These are phyloP conservation scores for Neohortaea acidophila DNA, from an alignment of 495 filamentous ascomycete genomes.

Conservation along the genomic window DNA sequence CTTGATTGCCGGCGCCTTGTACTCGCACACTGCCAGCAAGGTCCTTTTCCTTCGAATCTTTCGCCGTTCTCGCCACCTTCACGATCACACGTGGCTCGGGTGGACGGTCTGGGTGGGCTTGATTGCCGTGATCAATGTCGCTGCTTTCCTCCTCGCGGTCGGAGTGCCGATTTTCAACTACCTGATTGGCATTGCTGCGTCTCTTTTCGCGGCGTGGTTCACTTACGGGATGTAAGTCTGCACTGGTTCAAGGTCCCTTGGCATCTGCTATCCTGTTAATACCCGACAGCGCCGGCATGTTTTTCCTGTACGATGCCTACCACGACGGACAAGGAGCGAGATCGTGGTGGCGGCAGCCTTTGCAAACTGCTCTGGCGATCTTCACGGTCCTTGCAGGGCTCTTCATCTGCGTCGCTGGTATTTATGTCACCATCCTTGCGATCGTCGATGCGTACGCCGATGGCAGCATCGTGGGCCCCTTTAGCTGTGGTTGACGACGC, in stretches of 20 bases:
- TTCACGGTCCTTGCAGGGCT: conserved; percentile 19
- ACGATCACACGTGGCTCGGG: conserved; percentile 35
- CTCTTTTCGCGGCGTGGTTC: conserved; percentile 28
- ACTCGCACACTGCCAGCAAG: conserved; percentile 39
- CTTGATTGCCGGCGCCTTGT: conserved; percentile 36
- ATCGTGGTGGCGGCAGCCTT: conserved; percentile 21
- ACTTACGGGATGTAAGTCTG: conserved; percentile 17
- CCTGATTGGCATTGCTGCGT: conserved; percentile 33
- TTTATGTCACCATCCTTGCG: conserved; percentile 22
- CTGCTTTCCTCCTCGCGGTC: conserved; percentile 37
- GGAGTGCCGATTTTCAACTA: conserved; percentile 42
- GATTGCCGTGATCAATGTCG: conserved; percentile 31
- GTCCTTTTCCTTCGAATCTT: conserved; percentile 36
- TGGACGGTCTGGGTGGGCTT: conserved; percentile 36
- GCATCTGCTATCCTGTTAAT: neutral
- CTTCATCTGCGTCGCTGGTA: conserved; percentile 25
- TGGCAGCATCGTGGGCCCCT: conserved; percentile 19
- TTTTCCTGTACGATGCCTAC: conserved; percentile 24
- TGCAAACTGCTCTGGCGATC: conserved; percentile 16
- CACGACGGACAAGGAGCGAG: conserved; percentile 21
- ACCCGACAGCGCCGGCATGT: conserved; percentile 22
- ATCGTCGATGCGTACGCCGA: conserved; percentile 22
- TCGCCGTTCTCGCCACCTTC: conserved; percentile 32
- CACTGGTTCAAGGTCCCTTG: too few species aligned
- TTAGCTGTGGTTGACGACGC: too few species aligned